Conservation (phyloP, 805 yeast species). For the Starmerella asiatica region DNA sequence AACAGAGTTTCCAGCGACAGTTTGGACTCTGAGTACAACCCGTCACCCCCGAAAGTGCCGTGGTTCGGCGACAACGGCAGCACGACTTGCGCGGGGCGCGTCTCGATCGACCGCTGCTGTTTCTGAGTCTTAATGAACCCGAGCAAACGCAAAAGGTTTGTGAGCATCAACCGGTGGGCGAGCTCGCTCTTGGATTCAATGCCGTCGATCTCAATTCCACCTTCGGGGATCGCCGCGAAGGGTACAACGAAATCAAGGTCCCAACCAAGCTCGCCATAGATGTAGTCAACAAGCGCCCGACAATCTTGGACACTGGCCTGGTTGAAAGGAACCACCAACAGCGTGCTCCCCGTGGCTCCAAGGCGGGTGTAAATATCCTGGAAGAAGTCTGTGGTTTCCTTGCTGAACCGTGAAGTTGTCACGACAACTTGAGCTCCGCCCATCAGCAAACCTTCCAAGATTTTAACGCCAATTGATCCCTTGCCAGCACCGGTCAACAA, state of each 20-base stretch:
- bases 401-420: constrained; percentile 90
- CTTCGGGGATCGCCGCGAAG: constrained; percentile 98
- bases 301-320: constrained; percentile 96
- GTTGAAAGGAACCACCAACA: constrained; percentile 96
- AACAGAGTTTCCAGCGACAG: constrained; percentile 86
- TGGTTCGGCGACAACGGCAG: constrained; percentile 97
- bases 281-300: constrained; percentile 67
- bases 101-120: constrained; percentile 59
- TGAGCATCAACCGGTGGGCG: constrained; percentile 97
- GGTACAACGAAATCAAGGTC: constrained; percentile 93
- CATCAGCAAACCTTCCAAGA: constrained; percentile 81
- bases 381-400: constrained; percentile 88
- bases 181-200: constrained; percentile 92
- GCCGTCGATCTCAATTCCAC: constrained; percentile 86
- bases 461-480: constrained; percentile 96
- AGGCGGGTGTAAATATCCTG: constrained; percentile 83
- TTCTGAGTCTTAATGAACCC: constrained; percentile 84
- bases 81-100: constrained; percentile 96
- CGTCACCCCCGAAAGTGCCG: constrained; percentile 97
- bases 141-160: constrained; percentile 80
- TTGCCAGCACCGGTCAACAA: constrained; percentile 97
- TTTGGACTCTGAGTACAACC: constrained; percentile 96
- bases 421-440: constrained; percentile 98
- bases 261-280: constrained; percentile 85
- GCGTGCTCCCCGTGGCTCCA: constrained; percentile 84